Conservation (phyloP, 768 basidiomycete species). For the Mycena capillaripes region DNA sequence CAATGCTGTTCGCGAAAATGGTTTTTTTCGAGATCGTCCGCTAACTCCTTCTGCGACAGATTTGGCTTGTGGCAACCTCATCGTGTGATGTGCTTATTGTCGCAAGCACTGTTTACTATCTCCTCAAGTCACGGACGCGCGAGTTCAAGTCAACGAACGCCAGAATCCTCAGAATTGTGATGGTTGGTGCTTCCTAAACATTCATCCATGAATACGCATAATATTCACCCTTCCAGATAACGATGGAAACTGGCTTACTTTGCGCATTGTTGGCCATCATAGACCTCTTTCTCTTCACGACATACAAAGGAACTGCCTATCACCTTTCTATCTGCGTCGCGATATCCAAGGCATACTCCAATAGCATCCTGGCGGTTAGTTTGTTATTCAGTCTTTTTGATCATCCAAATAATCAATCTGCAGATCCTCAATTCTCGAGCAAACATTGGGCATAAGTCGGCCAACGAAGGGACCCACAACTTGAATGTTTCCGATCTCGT, state of each 20-base stretch:
- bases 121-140: neutral
- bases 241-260: constrained; percentile 34
- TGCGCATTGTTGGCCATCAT: constrained; percentile 30
- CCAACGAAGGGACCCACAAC: neutral
- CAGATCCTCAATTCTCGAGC: constrained; percentile 28
- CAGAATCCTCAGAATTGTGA: neutral
- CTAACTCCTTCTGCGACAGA: neutral
- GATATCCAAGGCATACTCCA: constrained; percentile 28
- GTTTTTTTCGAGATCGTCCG: no score
- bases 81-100: constrained; percentile 24
- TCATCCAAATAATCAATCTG: neutral
- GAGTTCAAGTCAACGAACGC: constrained; percentile 4
- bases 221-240: neutral
- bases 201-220: neutral
- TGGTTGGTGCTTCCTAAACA: neutral
- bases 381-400: neutral
- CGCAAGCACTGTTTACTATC: constrained; percentile 3
- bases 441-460: neutral
- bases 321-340: constrained; percentile 20
- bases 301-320: constrained; percentile 11
- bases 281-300: constrained; percentile 33
- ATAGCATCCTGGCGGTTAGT: constrained; percentile 17
- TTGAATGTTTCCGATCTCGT: neutral
- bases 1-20: constrained; percentile 2
- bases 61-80: constrained; percentile 20